Percentiles rank a stretch among this genome's conserved stretches.
phyloP scores from a whole-genome alignment of 2,329 filamentous ascomycete species.

The Ascomycota sp. region DNA sequence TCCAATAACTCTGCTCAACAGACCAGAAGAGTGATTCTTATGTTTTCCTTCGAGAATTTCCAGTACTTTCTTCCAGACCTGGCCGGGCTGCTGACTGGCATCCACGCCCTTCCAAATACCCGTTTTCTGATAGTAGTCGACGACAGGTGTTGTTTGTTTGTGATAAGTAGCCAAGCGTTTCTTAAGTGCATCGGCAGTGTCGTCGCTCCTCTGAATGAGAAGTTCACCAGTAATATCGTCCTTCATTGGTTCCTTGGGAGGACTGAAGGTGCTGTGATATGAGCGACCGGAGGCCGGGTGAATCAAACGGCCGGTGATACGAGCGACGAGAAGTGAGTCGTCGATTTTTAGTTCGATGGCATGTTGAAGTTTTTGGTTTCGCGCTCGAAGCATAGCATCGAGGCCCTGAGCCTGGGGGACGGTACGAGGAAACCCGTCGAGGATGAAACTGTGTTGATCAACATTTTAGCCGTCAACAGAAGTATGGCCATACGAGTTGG shows the following conservation, averaged over 20 bases:
- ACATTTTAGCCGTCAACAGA: not conserved
- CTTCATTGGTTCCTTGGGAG: conserved; percentile 81
- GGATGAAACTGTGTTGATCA: conserved; percentile 85
- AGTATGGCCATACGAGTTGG: conserved; percentile 2
- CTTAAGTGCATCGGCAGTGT: conserved; percentile 89
- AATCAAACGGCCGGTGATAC: conserved; percentile 88
- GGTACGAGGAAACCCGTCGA: conserved; percentile 95
- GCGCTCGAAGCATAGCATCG: conserved; percentile 68
- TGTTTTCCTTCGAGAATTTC: conserved; percentile 54
- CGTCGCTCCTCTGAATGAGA: conserved; percentile 85
- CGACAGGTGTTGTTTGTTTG: conserved; percentile 78
- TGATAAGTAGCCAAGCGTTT: conserved; percentile 92
- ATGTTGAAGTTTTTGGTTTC: conserved; percentile 75
- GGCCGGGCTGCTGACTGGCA: conserved; percentile 83
- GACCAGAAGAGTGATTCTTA: conserved; percentile 14
- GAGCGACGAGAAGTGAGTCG: conserved; percentile 76
- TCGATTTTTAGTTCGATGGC: conserved; percentile 95
- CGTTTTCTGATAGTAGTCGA: conserved; percentile 90
- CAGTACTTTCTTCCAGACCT: conserved; percentile 88
- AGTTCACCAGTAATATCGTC: conserved; percentile 96
- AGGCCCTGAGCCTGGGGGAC: conserved; percentile 89
- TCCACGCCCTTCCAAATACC: conserved; percentile 94
- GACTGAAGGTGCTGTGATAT: conserved; percentile 98
- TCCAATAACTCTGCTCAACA: conserved; percentile 17
- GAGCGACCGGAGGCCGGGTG: conserved; percentile 91